Percentiles rank a stretch among this genome's conserved stretches.
Evolutionary conservation across 73 alveolate species (phyloP).

Genomic region (Paramecium sexaurelia): DNA sequence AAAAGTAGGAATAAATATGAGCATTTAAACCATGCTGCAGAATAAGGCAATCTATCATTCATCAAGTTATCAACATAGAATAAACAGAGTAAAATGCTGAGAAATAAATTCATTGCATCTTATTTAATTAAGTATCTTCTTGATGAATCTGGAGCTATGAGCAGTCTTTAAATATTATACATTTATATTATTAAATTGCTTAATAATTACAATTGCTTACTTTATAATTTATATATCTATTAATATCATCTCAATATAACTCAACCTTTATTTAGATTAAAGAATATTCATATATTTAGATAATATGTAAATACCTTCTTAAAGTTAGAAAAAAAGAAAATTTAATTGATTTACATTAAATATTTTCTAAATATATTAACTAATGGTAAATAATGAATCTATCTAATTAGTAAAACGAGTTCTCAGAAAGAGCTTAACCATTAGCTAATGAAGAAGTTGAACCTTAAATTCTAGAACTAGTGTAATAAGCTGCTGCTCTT

Average conservation of each 20-base stretch:
- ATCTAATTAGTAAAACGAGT: background rate
- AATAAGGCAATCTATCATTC: background rate
- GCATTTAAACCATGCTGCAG: slow-evolving; percentile 11
- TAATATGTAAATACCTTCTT: too few relatives aligned
- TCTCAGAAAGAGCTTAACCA: slow-evolving; percentile 41
- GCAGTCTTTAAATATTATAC: background rate
- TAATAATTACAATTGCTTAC: too few relatives aligned
- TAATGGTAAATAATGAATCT: background rate
- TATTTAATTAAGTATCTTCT: background rate
- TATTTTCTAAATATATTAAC: background rate
- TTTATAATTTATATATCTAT: too few relatives aligned
- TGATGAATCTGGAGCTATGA: background rate
- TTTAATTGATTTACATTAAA: background rate
- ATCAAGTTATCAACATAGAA: background rate
- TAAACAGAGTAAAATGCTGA: background rate
- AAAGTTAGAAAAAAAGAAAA: too few relatives aligned
- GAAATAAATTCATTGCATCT: background rate
- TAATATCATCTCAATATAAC: too few relatives aligned
- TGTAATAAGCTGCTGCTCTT: slow-evolving; percentile 18
- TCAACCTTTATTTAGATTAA: too few relatives aligned
- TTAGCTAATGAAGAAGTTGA: slow-evolving; percentile 30
- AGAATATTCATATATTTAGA: background rate
- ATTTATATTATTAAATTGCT: background rate
- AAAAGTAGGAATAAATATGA: background rate
- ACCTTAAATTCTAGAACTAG: background rate